Base-by-base conservation (phyloP, 495 filamentous ascomycete species). In the Rostrohypoxylon terebratum region DNA sequence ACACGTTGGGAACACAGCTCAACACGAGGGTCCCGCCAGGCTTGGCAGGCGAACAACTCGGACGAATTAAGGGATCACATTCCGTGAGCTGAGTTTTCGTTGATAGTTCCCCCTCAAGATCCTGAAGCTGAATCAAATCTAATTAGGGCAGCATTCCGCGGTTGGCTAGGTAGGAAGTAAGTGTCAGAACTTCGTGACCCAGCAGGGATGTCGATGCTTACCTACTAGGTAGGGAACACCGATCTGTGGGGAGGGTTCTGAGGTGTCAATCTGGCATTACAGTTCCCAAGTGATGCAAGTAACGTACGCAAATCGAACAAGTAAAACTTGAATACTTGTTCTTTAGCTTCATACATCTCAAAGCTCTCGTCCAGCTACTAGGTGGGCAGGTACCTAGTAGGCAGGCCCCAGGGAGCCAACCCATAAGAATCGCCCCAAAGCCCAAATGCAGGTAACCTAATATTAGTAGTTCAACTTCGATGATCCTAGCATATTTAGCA, bases 161-260 rank as follows among this genome's bases (percentile, higher is more conserved):
- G 40, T 31, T 11, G 31, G 40, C 21, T 18, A n/a, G 7, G 47
- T n/a, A n/a, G n/a, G n/a, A n/a, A n/a, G n/a, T n/a, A 10, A 10
- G 14, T 14, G 23, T 25, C 28, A 23, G 36, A 42, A 8, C 11
- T 38, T 11, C 8, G 8, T 45, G 14, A 28, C 40, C 42, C 9
- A 33, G 48, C 47, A 48, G 40, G 58, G 58, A 25, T 61, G 47
- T 25, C 58, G 58, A 61, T 25, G 25, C 40, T 61, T 61, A n/a
- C n/a, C n/a, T n/a, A n/a, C n/a, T n/a, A n/a, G n/a, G n/a, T n/a
- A 13, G 33, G 23, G 33, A 33, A 16, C 16, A 16, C 33, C 4
- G 28, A 23, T 40, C 38, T 33, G 55, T 42, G 55, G 55, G 55
- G 6, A 28, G 55, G 33, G 23, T 8, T 42, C 55, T 59, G 55